A percentile compares a stretch with the other conserved stretches of the same genome.
These are phyloP conservation scores for Cercospora beticola DNA, from an alignment of 2,329 filamentous ascomycete genomes.

Conservation along the genomic window DNA sequence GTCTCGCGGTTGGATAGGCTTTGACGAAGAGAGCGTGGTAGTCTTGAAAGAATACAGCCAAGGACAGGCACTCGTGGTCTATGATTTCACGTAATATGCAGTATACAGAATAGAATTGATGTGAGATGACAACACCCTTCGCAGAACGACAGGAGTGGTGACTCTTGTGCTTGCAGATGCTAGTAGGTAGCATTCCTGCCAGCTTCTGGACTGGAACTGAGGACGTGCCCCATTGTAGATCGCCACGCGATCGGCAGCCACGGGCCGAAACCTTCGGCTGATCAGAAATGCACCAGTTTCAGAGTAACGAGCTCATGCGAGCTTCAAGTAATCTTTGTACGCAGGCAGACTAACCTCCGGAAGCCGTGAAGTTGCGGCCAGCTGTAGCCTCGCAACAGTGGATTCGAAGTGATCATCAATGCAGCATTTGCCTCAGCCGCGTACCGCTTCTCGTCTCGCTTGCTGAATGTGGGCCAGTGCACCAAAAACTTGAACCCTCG, in stretches of 20 bases:
- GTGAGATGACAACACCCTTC: not conserved
- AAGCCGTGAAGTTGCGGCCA: not conserved
- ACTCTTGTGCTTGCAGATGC: not conserved
- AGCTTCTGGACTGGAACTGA: not conserved
- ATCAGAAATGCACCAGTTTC: conserved; percentile 5
- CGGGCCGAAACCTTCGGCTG: conserved; percentile 3
- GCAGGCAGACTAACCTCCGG: not conserved
- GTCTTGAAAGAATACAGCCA: conserved; percentile 70
- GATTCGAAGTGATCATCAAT: not conserved
- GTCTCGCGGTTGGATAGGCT: conserved; percentile 70
- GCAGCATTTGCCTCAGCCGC: not conserved
- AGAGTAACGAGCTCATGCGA: conserved; percentile 1
- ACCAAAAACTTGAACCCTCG: conserved; percentile 4
- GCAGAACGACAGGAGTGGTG: not conserved
- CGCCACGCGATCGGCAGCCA: conserved; percentile 2
- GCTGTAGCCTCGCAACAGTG: not conserved
- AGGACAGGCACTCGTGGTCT: conserved; percentile 76
- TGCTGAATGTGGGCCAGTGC: conserved; percentile 5
- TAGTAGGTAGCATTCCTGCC: not conserved
- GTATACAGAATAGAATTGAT: not conserved
- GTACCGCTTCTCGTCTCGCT: conserved; percentile 6
- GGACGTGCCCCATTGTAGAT: not conserved
- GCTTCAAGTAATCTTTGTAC: not conserved
- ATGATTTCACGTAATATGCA: conserved; percentile 71
- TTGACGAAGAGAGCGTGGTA: conserved; percentile 90